Base-by-base conservation (phyloP, 305 asterid species). In the Nicotiana rustica region DNA sequence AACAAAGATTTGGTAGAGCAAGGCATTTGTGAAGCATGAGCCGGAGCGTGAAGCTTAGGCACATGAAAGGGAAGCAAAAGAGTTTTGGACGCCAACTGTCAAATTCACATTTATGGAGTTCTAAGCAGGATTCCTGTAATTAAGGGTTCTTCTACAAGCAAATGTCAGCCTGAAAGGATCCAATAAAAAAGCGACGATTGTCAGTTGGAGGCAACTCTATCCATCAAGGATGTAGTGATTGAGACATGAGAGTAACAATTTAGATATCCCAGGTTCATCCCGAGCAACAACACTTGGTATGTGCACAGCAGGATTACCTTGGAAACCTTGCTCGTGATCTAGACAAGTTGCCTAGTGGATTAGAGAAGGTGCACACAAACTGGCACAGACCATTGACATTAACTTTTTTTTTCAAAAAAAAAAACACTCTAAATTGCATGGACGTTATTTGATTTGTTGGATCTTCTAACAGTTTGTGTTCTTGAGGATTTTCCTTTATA, bases 1-100 rank as follows among this genome's bases (percentile, higher is more conserved):
- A 25, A 25, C 25, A 25, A 25, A 25, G 78, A 71, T 10, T 19
- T 35, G 10, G 61, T 21, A 61, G 6, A 35, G 38, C 2, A 14
- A 70, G 78, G 78, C 60, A 70, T 44, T 19, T 44, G 59, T 38
- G 78, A 70, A 44, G 78, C 57, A 0, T 44, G 78, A 10, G 60
- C 21, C 36, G 8, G 21, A 12, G 59, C 6, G 60, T 44, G 56
- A 41, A 70, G 78, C 78, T 70, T 44, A 70, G 78, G 36, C 59
- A 70, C 77, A 69, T 18, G 5, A 70, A 12, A 44, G 35, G 47
- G 78, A 70, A 44, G 36, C 35, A 70, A 70, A 44, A 70, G 36
- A 70, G 21, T 19, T 70, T 70, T 70, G 78, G 47, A 0, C 5
- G 10, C 60, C 60, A 70, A 13, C 59, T 70, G 78, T 70, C 36